Base-by-base conservation (phyloP, 139 green algal species). In the Trebouxia sp. region DNA sequence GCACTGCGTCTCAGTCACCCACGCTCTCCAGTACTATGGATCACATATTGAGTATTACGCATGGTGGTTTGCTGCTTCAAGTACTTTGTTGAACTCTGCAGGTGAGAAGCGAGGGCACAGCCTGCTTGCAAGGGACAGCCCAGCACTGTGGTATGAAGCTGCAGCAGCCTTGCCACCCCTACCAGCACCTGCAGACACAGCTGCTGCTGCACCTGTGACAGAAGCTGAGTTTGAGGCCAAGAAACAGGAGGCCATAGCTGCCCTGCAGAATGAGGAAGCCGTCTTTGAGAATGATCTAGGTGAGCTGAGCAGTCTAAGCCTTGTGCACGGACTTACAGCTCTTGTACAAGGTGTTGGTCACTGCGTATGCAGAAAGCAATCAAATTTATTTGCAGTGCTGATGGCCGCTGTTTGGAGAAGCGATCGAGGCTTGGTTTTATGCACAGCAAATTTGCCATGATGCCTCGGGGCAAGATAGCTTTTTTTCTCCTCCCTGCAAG, bases 71-170 rank as follows among this genome's bases (percentile, higher is more conserved):
- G 35, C 32, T 0, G 22, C 9, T 6, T 5, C 38, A 2, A 12
- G 22, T 30, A 11, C 53, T 35, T 12, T 15, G 17, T 9, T 2
- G 7, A 37, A 15, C 0, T 41, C 6, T 75, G 69, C 83, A 87
- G 83, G 78, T 35, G 84, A 87, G 58, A 78, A 86, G 43, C 76
- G 65, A 41, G 82, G 83, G 35, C 78, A 85, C 32, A 91, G 86
- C 6, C 83, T 95, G 8, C 84, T 95, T 26, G 84, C 81, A 17
- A 67, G 79, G 7, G 82, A 91, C 38, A 90, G 92, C 35, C 84
- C 90, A 5, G 53, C 79, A n/a, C 74, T 94, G 4, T 95, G 93
- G 93, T 88, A 90, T 42, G 83, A 91, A 67, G 87, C 87, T 0
- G 83, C 85, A 24, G 78, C 83, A n/a, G 79, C 58, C n/a, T 83